Conservation (phyloP, 2,329 filamentous ascomycete species). For the Calonectria pteridis region DNA sequence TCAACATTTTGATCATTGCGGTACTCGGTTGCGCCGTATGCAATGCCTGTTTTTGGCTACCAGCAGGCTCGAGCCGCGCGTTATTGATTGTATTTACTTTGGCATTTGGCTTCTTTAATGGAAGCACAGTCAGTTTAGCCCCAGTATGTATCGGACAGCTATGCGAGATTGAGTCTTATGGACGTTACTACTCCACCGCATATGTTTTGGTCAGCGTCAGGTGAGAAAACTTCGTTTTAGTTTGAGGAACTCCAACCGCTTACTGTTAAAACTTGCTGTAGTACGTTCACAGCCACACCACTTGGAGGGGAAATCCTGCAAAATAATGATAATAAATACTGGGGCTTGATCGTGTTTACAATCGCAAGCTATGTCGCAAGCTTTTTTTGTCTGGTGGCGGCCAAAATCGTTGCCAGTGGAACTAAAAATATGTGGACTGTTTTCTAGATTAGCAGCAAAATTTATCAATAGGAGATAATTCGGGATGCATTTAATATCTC, state of each 20-base stretch:
- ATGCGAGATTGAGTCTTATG: slow-evolving; percentile 75
- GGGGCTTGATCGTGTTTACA: neutral
- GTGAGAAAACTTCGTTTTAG: neutral
- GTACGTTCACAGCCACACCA: neutral
- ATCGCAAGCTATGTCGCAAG: neutral
- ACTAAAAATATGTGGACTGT: neutral
- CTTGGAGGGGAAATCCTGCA: neutral
- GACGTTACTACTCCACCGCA: slow-evolving; percentile 75
- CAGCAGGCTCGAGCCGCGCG: slow-evolving; percentile 45
- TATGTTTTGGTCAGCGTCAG: slow-evolving; percentile 73
- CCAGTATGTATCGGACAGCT: slow-evolving; percentile 78
- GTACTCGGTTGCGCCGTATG: slow-evolving; percentile 64
- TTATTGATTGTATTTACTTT: slow-evolving; percentile 70
- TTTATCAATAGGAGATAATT: neutral
- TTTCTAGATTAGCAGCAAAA: neutral
- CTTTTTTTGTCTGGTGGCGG: neutral
- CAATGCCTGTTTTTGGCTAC: slow-evolving; percentile 76
- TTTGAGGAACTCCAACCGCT: neutral
- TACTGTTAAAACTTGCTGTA: neutral
- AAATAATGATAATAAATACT: neutral
- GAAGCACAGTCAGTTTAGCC: slow-evolving; percentile 74
- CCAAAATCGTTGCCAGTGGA: neutral
- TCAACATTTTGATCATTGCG: slow-evolving; percentile 79
- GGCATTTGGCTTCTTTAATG: slow-evolving; percentile 75
- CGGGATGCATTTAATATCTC: neutral